phyloP scores from a whole-genome alignment of 2,329 filamentous ascomycete species.

The Ascochyta rabiei region DNA sequence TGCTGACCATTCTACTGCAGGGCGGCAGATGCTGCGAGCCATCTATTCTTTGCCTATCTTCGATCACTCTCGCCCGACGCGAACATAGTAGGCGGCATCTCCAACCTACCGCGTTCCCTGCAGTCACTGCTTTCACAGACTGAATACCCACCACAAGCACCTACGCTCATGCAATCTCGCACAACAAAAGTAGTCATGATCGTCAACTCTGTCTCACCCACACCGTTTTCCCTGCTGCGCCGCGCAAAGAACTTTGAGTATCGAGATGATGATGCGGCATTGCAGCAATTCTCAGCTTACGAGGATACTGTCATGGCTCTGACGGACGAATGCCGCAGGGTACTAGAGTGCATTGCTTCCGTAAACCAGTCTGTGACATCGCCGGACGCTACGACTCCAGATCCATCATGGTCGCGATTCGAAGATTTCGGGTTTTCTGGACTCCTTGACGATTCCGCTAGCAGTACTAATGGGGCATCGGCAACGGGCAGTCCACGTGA shows the following conservation, averaged over 20 bases:
- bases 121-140: slow-evolving; percentile 91
- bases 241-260: slow-evolving; percentile 96
- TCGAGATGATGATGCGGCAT: slow-evolving; percentile 81
- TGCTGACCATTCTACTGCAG: slow-evolving; percentile 56
- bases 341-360: slow-evolving; percentile 84
- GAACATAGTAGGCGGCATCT: slow-evolving; percentile 76
- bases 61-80: slow-evolving; percentile 84
- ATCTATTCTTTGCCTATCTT: slow-evolving; percentile 97
- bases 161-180: slow-evolving; percentile 74
- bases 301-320: slow-evolving; percentile 87
- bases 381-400: slow-evolving; percentile 59
- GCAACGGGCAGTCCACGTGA: slow-evolving; percentile 61
- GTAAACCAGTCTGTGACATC: slow-evolving; percentile 79
- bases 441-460: slow-evolving; percentile 69
- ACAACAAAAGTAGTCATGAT: slow-evolving; percentile 96
- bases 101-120: slow-evolving; percentile 84
- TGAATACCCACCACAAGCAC: slow-evolving; percentile 86
- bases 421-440: slow-evolving; percentile 92
- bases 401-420: slow-evolving; percentile 96
- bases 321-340: slow-evolving; percentile 91
- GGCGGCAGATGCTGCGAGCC: slow-evolving; percentile 92
- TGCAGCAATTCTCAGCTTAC: slow-evolving; percentile 85
- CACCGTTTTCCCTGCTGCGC: slow-evolving; percentile 87
- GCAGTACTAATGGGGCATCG: slow-evolving; percentile 36
- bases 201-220: slow-evolving; percentile 91